phyloP scores from a whole-genome alignment of 441 rosid genomes.

The California macrophylla region DNA sequence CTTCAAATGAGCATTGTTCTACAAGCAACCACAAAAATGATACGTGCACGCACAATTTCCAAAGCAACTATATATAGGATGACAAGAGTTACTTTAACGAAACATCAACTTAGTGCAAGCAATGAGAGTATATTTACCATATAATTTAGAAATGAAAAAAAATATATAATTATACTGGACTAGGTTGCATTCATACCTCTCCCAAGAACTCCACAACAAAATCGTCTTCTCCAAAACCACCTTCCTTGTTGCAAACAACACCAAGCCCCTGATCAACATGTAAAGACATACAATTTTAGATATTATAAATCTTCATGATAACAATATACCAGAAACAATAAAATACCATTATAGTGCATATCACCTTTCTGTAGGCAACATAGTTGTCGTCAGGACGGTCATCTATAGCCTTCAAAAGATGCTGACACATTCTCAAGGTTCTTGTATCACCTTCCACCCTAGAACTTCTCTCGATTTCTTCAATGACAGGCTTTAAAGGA shows the following conservation, averaged over 20 bases:
- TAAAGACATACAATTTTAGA: slow-evolving; percentile 17
- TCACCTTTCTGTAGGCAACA: slow-evolving; percentile 95
- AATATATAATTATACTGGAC: not conserved
- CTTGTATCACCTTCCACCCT: slow-evolving; percentile 58
- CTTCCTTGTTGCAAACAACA: slow-evolving; percentile 91
- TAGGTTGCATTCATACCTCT: slow-evolving; percentile 50
- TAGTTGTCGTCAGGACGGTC: slow-evolving; percentile 87
- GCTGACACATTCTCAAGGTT: slow-evolving; percentile 61
- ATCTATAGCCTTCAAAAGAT: slow-evolving; percentile 74
- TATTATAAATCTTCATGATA: slow-evolving; percentile 5
- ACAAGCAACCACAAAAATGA: not conserved
- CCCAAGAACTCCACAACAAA: slow-evolving; percentile 98
- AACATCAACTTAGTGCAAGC: not conserved
- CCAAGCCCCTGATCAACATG: slow-evolving; percentile 77
- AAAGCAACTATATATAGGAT: not conserved
- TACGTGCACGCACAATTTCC: not conserved
- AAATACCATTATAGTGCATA: slow-evolving; percentile 13
- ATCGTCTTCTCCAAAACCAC: slow-evolving; percentile 87
- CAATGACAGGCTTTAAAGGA: slow-evolving; percentile 67
- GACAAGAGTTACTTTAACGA: not conserved
- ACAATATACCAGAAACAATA: not conserved
- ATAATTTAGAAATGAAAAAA: not conserved
- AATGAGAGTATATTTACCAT: not conserved
- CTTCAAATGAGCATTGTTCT: slow-evolving; percentile 8
- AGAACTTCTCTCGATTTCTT: slow-evolving; percentile 70